Percentiles rank a stretch among this genome's conserved stretches.
These are phyloP conservation scores for Clavispora fructus DNA, from an alignment of 805 yeast species.

Conservation along the genomic window DNA sequence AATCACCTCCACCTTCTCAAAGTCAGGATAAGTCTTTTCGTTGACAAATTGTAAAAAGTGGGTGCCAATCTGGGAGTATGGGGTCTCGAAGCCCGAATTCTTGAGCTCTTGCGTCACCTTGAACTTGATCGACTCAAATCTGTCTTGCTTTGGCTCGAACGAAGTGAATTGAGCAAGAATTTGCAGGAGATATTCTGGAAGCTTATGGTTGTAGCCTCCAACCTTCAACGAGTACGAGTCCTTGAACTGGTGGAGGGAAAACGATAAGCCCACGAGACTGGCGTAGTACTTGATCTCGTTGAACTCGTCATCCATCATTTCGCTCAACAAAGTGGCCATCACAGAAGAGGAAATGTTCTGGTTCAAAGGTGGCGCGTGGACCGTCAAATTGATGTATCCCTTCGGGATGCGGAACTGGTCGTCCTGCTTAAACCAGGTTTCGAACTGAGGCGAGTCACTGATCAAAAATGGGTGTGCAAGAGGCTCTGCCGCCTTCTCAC, in stretches of 20 bases:
- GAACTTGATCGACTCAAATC: slow-evolving; percentile 67
- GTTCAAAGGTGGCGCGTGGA: slow-evolving; percentile 61
- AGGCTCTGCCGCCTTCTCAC: slow-evolving; percentile 29
- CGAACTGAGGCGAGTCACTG: slow-evolving; percentile 43
- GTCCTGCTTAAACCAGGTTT: slow-evolving; percentile 86
- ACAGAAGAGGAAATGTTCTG: slow-evolving; percentile 55
- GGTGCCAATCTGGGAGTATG: slow-evolving; percentile 71
- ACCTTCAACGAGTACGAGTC: slow-evolving; percentile 65
- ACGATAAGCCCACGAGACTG: slow-evolving; percentile 67
- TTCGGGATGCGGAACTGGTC: slow-evolving; percentile 87
- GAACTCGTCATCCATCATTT: slow-evolving; percentile 69
- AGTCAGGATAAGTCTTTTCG: slow-evolving; percentile 62
- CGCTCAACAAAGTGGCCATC: slow-evolving; percentile 57
- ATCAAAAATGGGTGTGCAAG: slow-evolving; percentile 59
- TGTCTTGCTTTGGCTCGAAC: slow-evolving; percentile 47
- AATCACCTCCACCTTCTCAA: slow-evolving; percentile 53
- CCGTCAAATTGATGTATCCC: slow-evolving; percentile 59
- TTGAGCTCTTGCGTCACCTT: slow-evolving; percentile 55
- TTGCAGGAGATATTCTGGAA: slow-evolving; percentile 55
- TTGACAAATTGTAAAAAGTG: slow-evolving; percentile 61
- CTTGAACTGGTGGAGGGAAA: slow-evolving; percentile 51
- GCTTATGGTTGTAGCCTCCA: slow-evolving; percentile 80
- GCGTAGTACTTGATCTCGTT: slow-evolving; percentile 81
- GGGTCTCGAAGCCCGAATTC: slow-evolving; percentile 68
- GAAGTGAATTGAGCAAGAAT: slow-evolving; percentile 49